Conservation (phyloP, 179 eudicot species). For the Silene noctiflora region DNA sequence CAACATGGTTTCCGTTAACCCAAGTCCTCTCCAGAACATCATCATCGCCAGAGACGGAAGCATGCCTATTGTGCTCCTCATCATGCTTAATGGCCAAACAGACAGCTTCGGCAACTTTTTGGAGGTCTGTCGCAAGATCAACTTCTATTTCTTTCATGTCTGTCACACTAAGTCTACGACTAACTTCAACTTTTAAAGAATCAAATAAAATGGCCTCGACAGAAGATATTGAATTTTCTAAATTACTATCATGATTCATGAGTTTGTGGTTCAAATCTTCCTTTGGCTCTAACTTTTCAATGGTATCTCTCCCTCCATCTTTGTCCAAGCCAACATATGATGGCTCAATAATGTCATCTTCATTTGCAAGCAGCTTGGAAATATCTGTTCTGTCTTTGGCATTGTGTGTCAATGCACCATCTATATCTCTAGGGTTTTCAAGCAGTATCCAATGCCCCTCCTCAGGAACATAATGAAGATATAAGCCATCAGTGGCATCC, state of each 20-base stretch:
- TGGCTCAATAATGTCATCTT: constrained; percentile 57
- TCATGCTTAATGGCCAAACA: constrained; percentile 43
- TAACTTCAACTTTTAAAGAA: constrained; percentile 63
- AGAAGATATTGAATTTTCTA: constrained; percentile 30
- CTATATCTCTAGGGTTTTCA: constrained; percentile 39
- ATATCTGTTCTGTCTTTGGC: constrained; percentile 21
- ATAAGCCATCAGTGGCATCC: constrained; percentile 46
- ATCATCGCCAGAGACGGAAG: constrained; percentile 25
- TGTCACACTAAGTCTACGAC: constrained; percentile 54
- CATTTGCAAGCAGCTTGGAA: constrained; percentile 22
- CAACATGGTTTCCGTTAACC: constrained; percentile 44
- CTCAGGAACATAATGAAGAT: constrained; percentile 70
- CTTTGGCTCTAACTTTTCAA: constrained; percentile 35
- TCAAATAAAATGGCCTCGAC: constrained; percentile 50
- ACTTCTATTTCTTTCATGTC: constrained; percentile 50
- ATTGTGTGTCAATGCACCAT: constrained; percentile 24
- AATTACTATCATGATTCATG: constrained; percentile 23
- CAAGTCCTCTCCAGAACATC: constrained; percentile 31
- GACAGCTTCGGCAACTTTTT: constrained; percentile 57
- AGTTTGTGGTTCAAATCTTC: constrained; percentile 22
- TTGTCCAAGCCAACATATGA: constrained; percentile 63
- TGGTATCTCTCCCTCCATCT: constrained; percentile 35
- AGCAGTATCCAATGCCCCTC: constrained; percentile 70
- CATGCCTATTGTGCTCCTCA: constrained; percentile 26
- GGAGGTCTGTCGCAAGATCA: constrained; percentile 52